Conservation (phyloP, 495 filamentous ascomycete genomes). For the Trypethelium eluteriae region DNA sequence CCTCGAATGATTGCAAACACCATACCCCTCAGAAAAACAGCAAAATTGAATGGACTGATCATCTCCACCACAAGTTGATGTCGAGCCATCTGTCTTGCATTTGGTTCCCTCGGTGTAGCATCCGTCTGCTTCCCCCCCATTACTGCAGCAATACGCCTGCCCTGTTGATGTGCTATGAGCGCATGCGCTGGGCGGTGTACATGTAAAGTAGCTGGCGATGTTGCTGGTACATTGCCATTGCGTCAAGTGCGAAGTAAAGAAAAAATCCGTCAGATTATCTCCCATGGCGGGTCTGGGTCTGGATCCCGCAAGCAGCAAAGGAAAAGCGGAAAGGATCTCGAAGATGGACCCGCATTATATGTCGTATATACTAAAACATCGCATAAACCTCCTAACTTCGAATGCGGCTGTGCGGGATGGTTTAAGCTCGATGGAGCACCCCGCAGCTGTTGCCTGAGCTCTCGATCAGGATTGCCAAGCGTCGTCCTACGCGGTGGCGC, state of each 20-base stretch:
- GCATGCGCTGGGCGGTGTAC: neutral
- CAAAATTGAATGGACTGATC: neutral
- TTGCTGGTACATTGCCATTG: slow-evolving; percentile 1
- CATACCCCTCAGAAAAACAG: slow-evolving; percentile 1
- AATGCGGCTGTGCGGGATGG: neutral
- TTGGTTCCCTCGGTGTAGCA: neutral
- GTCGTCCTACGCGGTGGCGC: neutral
- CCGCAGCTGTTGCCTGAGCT: neutral
- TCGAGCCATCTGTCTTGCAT: slow-evolving; percentile 5
- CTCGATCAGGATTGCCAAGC: neutral
- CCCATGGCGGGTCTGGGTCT: neutral
- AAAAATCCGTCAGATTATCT: slow-evolving; percentile 6
- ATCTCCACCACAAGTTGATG: neutral
- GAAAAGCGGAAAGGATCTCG: neutral
- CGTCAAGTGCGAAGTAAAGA: slow-evolving; percentile 4
- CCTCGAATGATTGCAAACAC: neutral
- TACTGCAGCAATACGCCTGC: neutral
- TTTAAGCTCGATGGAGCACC: neutral
- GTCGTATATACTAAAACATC: neutral
- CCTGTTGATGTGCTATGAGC: neutral
- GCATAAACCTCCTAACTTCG: neutral
- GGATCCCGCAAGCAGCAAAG: neutral
- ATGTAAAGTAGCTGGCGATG: slow-evolving; percentile 2
- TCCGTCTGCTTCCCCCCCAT: neutral
- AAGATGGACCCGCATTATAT: neutral